Conservation (phyloP, 148 eudicot genomes). For the Camellia sinensis region DNA sequence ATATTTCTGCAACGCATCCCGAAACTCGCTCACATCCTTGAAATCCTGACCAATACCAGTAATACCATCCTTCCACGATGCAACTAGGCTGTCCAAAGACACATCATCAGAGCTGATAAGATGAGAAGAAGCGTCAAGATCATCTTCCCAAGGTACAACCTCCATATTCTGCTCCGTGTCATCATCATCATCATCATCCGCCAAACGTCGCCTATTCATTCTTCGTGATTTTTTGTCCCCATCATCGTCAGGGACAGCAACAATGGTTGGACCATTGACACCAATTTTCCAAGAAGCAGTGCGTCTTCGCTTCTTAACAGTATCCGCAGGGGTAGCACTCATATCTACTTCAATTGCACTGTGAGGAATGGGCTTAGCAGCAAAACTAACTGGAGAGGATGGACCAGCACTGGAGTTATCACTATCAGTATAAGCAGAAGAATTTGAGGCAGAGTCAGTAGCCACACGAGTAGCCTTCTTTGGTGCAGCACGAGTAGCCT, state of each 20-base stretch:
- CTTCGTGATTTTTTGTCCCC: slow-evolving; percentile 24
- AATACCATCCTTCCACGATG: slow-evolving; percentile 48
- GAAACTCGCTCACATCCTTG: slow-evolving; percentile 42
- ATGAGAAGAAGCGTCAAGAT: slow-evolving; percentile 14
- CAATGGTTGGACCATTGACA: slow-evolving; percentile 35
- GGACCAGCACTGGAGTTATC: slow-evolving; percentile 25
- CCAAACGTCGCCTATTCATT: slow-evolving; percentile 20
- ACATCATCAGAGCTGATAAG: slow-evolving; percentile 28
- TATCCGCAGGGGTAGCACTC: slow-evolving; percentile 44
- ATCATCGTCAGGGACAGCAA: slow-evolving; percentile 29
- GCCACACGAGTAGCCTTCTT: slow-evolving; percentile 13
- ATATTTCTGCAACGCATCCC: slow-evolving; percentile 46
- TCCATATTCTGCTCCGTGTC: slow-evolving; percentile 21
- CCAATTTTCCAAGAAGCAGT: slow-evolving; percentile 43
- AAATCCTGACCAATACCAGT: slow-evolving; percentile 55
- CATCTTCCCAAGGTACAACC: slow-evolving; percentile 8
- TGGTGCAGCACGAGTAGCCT: slow-evolving; percentile 16
- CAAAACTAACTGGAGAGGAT: slow-evolving; percentile 17
- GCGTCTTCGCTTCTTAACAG: slow-evolving; percentile 58
- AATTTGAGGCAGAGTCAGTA: slow-evolving; percentile 10
- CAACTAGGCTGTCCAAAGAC: slow-evolving; percentile 36
- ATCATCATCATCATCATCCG: slow-evolving; percentile 16
- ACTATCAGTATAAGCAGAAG: slow-evolving; percentile 21
- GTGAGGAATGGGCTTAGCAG: slow-evolving; percentile 5
- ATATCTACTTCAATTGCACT: slow-evolving; percentile 26